Evolutionary conservation across 306 rosid genomes (phyloP), one percentile per base, ranked within the genome.

Genomic region (Inga oerstediana): DNA sequence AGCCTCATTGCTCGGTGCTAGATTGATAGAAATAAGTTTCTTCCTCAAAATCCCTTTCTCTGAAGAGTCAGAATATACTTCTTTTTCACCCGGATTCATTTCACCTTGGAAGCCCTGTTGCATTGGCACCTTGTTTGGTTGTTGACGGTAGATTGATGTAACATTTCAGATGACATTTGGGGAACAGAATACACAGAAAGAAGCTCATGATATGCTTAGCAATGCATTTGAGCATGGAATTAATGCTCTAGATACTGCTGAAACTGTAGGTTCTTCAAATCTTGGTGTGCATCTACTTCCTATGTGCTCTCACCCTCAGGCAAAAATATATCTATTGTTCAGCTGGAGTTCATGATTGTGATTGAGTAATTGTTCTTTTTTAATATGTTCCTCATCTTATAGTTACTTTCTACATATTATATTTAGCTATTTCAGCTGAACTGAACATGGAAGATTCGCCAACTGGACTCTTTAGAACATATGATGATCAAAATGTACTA

Each of bases 101-200:
- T 20, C 19, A 54, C 34, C 51, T 56, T 37, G 30, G 49, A 75
- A 54, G 15, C 66, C 12, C 30, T 61, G 35, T 34, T 34, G 43
- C 19, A 52, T 15, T 10, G 43, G 43, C 11, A 12, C 72, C 8
- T 37, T 72, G 70, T 62, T 46, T 39, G 15, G 10, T 61, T 32
- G 49, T 54, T 75, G 76, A 7, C 54, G 49, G 34, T 59, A 74
- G 44, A 11, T 68, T 70, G 70, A 37, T 80, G 77, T 39, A 34
- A 74, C 64, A 72, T 77, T 85, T 87, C 81, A 92, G 91, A 96
- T 96, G 99, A 96, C 98, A 15, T 93, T 96, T 81, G 97, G 99
- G 69, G 77, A 96, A 75, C 97, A 93, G 81, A 96, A 88, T 86
- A 84, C 98, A 0, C 98, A 96, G 92, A 90, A 91, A 84, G 97